Percentiles rank a stretch among this genome's conserved stretches.
These are phyloP conservation scores for Rhodotorula kratochvilovae DNA, from an alignment of 768 basidiomycete species.

Conservation along the genomic window DNA sequence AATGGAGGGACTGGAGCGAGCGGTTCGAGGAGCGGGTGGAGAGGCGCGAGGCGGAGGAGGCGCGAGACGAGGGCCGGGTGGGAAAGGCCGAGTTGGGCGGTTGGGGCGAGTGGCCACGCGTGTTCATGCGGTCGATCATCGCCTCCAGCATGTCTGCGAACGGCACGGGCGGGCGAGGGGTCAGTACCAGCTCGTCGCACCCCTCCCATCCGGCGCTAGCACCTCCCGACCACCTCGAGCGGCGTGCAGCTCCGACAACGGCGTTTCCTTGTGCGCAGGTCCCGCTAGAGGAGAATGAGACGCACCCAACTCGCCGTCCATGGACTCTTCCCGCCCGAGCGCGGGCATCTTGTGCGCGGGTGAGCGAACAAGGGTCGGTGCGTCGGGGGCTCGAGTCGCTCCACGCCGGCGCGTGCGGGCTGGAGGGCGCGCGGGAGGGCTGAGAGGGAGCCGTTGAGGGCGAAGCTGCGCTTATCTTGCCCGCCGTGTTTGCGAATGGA, in stretches of 20 bases:
- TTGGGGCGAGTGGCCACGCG: neutral
- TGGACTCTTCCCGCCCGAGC: neutral
- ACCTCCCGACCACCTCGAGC: neutral
- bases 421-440: no score
- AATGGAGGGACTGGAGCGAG: conserved; percentile 19
- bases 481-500: no score
- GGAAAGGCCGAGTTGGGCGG: conserved; percentile 1
- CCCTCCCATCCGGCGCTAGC: neutral
- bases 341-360: neutral
- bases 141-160: conserved; percentile 21
- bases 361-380: no score
- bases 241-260: neutral
- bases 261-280: no score
- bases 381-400: no score
- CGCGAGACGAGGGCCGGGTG: conserved; percentile 17
- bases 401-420: no score
- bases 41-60: conserved; percentile 19
- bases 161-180: no score
- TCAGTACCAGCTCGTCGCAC: neutral
- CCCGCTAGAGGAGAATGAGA: neutral
- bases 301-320: conserved; percentile 8
- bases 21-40: conserved; percentile 19
- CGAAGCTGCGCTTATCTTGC: no score
- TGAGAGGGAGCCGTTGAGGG: no score
- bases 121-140: conserved; percentile 23